Percentiles rank a stretch among this genome's conserved stretches.
Evolutionary conservation across 2,329 filamentous ascomycete genomes (phyloP).

Genomic region (Ramularia endophylla): DNA sequence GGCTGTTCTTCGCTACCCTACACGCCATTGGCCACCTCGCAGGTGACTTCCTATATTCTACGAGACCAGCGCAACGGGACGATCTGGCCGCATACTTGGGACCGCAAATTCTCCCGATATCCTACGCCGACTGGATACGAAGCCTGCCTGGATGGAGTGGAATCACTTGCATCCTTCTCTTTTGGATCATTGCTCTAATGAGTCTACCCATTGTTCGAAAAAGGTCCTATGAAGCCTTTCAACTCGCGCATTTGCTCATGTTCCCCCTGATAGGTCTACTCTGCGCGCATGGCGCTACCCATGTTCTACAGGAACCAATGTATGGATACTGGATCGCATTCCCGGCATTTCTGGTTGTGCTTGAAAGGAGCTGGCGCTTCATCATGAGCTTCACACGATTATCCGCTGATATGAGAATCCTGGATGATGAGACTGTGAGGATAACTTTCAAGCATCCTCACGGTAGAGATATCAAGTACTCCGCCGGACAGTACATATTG

Average conservation of each 20-base stretch:
- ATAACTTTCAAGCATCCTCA: constrained; percentile 46
- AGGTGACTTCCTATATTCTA: constrained; percentile 49
- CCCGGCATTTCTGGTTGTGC: constrained; percentile 46
- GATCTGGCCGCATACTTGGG: constrained; percentile 43
- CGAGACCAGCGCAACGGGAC: constrained; percentile 39
- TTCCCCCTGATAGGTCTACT: constrained; percentile 53
- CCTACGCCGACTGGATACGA: constrained; percentile 44
- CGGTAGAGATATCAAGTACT: constrained; percentile 47
- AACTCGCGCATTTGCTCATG: constrained; percentile 53
- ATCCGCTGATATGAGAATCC: constrained; percentile 42
- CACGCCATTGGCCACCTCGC: constrained; percentile 51
- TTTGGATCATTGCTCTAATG: constrained; percentile 45
- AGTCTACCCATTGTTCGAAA: constrained; percentile 48
- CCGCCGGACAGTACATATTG: constrained; percentile 54
- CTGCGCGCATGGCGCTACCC: constrained; percentile 49
- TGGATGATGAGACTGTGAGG: constrained; percentile 50
- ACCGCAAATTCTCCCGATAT: constrained; percentile 37
- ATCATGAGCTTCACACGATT: constrained; percentile 45
- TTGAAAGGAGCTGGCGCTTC: constrained; percentile 45
- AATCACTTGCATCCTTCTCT: constrained; percentile 43
- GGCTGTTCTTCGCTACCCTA: constrained; percentile 46
- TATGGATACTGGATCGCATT: constrained; percentile 53
- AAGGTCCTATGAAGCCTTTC: constrained; percentile 53
- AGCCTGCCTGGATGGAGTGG: constrained; percentile 49
- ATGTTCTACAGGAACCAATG: constrained; percentile 50